Evolutionary conservation across 768 basidiomycete genomes (phyloP).

Genomic region (Asterophora parasitica): DNA sequence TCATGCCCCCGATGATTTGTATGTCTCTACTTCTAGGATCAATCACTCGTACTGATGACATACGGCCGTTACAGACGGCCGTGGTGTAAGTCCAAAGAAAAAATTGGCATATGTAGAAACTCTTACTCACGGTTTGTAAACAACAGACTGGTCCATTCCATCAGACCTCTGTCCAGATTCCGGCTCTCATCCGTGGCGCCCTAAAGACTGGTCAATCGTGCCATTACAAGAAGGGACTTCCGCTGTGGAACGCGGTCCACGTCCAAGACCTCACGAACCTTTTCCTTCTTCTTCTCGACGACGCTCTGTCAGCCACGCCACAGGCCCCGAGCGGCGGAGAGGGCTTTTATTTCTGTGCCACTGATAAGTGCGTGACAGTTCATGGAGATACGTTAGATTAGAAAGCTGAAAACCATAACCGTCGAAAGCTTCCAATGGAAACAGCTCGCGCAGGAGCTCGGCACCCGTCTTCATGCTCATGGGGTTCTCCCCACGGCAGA

Average conservation of each 20-base stretch:
- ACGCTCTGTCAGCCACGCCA: slow-evolving; percentile 8
- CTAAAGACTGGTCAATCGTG: slow-evolving; percentile 11
- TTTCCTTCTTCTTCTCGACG: slow-evolving; percentile 11
- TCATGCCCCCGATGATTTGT: slow-evolving; percentile 16
- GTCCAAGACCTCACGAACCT: slow-evolving; percentile 12
- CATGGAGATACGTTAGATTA: neutral
- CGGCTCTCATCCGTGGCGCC: slow-evolving; percentile 13
- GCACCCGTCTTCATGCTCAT: slow-evolving; percentile 9
- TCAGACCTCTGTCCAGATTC: slow-evolving; percentile 15
- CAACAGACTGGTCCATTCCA: slow-evolving; percentile 15
- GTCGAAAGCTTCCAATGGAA: slow-evolving; percentile 11
- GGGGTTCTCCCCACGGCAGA: slow-evolving; percentile 12
- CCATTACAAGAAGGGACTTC: slow-evolving; percentile 13
- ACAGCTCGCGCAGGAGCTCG: slow-evolving; percentile 14
- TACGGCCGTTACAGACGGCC: slow-evolving; percentile 8
- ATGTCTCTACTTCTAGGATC: neutral
- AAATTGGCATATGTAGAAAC: neutral
- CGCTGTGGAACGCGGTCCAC: slow-evolving; percentile 15
- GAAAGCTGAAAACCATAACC: neutral
- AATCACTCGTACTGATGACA: neutral
- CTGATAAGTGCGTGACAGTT: slow-evolving; percentile 9
- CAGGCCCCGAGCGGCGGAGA: slow-evolving; percentile 11
- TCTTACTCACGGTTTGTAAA: neutral
- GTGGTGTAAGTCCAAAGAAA: slow-evolving; percentile 9
- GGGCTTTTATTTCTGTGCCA: slow-evolving; percentile 15